These are phyloP conservation scores for Penicillium sp. DNA, from an alignment of 2,329 filamentous ascomycete species.

Conservation along the genomic window DNA sequence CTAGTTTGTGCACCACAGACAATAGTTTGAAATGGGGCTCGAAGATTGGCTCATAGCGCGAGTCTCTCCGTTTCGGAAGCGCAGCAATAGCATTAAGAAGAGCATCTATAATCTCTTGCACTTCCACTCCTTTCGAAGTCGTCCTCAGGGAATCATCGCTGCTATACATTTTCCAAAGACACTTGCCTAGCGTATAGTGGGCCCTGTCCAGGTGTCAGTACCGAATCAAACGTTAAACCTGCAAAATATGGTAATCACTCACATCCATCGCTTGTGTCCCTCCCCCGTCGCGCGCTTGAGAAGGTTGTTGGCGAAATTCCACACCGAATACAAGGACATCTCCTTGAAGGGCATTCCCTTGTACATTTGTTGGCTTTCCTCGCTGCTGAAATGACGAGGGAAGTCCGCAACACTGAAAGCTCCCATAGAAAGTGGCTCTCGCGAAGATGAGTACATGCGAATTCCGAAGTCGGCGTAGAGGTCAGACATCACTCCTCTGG, in stretches of 20 bases:
- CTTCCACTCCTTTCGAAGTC: conserved; percentile 33
- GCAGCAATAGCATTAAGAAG: conserved; percentile 59
- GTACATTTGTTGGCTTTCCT: conserved; percentile 53
- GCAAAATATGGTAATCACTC: conserved; percentile 29
- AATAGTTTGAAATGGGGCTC: conserved; percentile 93
- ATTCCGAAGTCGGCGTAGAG: conserved; percentile 66
- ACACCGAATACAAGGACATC: conserved; percentile 57
- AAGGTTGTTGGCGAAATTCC: conserved; percentile 61
- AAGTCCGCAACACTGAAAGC: conserved; percentile 62
- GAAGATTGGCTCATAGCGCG: conserved; percentile 68
- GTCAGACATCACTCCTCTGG: conserved; percentile 57
- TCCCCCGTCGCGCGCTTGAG: conserved; percentile 58
- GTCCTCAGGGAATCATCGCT: conserved; percentile 43
- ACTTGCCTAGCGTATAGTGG: conserved; percentile 68
- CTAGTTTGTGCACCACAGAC: conserved; percentile 75
- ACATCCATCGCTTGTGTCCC: conserved; percentile 61
- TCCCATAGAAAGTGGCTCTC: conserved; percentile 65
- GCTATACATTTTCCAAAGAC: conserved; percentile 66
- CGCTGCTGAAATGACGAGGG: conserved; percentile 58
- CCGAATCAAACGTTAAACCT: background rate
- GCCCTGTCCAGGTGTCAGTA: conserved; percentile 43
- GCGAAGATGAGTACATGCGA: conserved; percentile 64
- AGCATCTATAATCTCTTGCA: conserved; percentile 53
- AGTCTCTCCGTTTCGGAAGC: conserved; percentile 59
- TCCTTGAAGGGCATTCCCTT: conserved; percentile 55